Conservation (phyloP, 2,329 filamentous ascomycete genomes). For the Ophiocordyceps camponoti-saundersi region DNA sequence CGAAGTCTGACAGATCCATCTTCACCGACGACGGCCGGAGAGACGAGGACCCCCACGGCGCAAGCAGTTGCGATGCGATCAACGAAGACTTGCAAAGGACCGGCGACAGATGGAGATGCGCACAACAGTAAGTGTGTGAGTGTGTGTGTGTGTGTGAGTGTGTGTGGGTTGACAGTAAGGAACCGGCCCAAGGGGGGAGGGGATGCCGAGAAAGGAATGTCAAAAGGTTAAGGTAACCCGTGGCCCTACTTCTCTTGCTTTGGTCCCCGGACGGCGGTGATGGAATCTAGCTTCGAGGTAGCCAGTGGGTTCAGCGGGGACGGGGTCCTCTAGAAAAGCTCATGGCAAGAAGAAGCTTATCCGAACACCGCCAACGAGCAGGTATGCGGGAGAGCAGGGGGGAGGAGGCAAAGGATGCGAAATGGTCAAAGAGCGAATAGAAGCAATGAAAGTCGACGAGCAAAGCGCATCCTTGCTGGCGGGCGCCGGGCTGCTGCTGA, state of each 20-base stretch:
- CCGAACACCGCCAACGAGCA: not conserved
- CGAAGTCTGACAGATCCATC: not conserved
- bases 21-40: not conserved
- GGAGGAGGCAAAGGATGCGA: too few species aligned
- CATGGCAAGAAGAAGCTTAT: not conserved
- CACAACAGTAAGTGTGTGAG: not conserved
- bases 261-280: not conserved
- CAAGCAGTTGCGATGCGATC: not conserved
- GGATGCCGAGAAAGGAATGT: not conserved
- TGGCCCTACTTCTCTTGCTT: not conserved
- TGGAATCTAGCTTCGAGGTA: not conserved
- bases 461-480: too few species aligned
- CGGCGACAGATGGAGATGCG: not conserved
- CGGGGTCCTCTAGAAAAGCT: not conserved
- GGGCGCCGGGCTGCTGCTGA: too few species aligned
- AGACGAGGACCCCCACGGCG: not conserved
- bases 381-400: not conserved
- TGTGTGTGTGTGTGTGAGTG: too few species aligned
- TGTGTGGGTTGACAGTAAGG: not conserved
- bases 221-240: not conserved
- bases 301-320: not conserved
- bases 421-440: too few species aligned
- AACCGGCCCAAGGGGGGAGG: not conserved
- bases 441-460: too few species aligned
- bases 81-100: not conserved